A percentile compares a stretch with the other conserved stretches of the same genome.
Evolutionary conservation across 352 stramenopile genomes (phyloP).

Genomic region (Plasmopara muralis): DNA sequence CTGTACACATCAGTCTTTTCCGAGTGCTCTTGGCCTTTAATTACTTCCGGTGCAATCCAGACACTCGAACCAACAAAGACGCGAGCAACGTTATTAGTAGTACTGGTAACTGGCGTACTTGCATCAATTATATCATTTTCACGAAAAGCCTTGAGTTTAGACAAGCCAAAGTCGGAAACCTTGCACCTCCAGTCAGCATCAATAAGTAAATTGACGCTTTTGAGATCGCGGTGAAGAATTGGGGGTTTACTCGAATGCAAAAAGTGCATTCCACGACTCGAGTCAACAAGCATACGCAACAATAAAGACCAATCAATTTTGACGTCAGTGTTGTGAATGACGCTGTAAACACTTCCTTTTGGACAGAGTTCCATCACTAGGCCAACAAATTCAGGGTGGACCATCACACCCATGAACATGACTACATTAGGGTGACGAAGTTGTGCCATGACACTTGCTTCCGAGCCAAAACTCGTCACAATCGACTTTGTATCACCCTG

Average conservation of each 20-base stretch:
- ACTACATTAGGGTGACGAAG: slow-evolving; percentile 80
- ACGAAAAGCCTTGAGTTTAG: slow-evolving; percentile 75
- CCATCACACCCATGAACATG: slow-evolving; percentile 89
- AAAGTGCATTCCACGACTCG: slow-evolving; percentile 86
- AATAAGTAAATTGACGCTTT: slow-evolving; percentile 87
- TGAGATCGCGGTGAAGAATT: slow-evolving; percentile 87
- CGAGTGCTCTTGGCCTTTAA: slow-evolving; percentile 79
- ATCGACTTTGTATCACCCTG: slow-evolving; percentile 76
- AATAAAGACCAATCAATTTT: slow-evolving; percentile 85
- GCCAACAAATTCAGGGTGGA: slow-evolving; percentile 79
- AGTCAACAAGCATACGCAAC: slow-evolving; percentile 84
- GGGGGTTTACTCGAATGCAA: slow-evolving; percentile 83
- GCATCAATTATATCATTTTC: slow-evolving; percentile 41
- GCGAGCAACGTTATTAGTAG: slow-evolving; percentile 20
- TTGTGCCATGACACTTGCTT: slow-evolving; percentile 80
- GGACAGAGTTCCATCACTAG: slow-evolving; percentile 87
- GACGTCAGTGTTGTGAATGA: slow-evolving; percentile 69
- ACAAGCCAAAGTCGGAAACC: slow-evolving; percentile 87
- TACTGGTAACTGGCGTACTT: slow-evolving; percentile 1
- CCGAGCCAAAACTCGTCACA: slow-evolving; percentile 73
- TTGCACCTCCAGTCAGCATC: slow-evolving; percentile 86
- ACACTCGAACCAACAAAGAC: slow-evolving; percentile 82
- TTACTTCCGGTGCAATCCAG: slow-evolving; percentile 88
- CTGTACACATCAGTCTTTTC: slow-evolving; percentile 88
- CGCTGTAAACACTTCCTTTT: slow-evolving; percentile 78